Evolutionary conservation across 148 eudicot species (phyloP).

Genomic region (Vaccinium darrowii): DNA sequence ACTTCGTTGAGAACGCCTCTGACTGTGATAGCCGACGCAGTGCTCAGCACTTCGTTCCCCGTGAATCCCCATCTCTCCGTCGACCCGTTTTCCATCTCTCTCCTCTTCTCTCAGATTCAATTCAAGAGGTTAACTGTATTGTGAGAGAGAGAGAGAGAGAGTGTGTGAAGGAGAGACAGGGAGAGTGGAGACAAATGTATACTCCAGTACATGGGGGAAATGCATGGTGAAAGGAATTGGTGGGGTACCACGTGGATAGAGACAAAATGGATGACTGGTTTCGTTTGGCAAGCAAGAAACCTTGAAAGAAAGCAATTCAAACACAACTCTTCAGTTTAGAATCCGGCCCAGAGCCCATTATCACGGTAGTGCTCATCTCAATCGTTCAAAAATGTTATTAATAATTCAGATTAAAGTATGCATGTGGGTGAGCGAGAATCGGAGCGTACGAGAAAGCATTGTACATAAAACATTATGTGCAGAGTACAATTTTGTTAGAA

Average conservation of each 20-base stretch:
- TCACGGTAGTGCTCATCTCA: too few species aligned
- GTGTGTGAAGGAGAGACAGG: not conserved
- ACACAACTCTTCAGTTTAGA: too few species aligned
- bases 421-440: too few species aligned
- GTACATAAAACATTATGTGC: too few species aligned
- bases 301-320: too few species aligned
- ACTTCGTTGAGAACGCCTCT: constrained; percentile 11
- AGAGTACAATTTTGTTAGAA: too few species aligned
- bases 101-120: not conserved
- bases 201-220: not conserved
- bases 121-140: not conserved
- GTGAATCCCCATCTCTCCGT: constrained; percentile 2
- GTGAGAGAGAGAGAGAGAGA: not conserved
- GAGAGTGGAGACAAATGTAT: not conserved
- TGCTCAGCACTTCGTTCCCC: not conserved
- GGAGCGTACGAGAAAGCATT: too few species aligned
- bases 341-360: too few species aligned
- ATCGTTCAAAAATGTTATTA: too few species aligned
- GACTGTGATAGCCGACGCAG: constrained; percentile 4
- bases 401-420: too few species aligned
- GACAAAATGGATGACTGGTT: not conserved
- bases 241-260: not conserved
- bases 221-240: not conserved
- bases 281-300: not conserved
- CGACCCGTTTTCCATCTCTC: constrained; percentile 6